Evolutionary conservation across 495 filamentous ascomycete species (phyloP).

Genomic region (Astrocystis sublimbata): DNA sequence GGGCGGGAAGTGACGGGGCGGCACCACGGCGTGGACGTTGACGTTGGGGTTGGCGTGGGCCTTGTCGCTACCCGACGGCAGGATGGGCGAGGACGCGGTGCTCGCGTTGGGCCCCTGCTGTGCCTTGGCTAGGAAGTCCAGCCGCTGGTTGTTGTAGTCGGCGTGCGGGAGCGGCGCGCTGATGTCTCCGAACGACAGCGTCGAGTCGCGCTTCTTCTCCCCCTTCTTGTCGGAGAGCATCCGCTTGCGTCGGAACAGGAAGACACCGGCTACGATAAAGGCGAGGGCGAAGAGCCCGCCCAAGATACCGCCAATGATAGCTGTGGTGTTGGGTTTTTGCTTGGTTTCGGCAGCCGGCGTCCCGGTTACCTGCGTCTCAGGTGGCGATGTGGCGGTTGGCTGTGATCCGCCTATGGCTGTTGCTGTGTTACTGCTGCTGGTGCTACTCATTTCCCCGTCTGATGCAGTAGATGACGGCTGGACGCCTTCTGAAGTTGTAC

Average conservation of each 20-base stretch:
- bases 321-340: constrained; percentile 24
- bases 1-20: constrained; percentile 27
- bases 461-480: constrained; percentile 6
- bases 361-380: neutral
- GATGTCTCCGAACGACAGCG: constrained; percentile 51
- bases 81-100: constrained; percentile 19
- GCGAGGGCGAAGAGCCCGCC: constrained; percentile 31
- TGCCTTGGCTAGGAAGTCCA: constrained; percentile 42
- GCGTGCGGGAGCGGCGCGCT: constrained; percentile 43
- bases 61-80: too few relatives aligned
- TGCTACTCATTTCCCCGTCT: neutral
- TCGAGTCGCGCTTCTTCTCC: constrained; percentile 33
- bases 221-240: constrained; percentile 22
- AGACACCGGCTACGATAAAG: constrained; percentile 21
- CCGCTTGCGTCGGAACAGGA: constrained; percentile 25
- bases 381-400: constrained; percentile 8
- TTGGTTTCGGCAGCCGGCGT: constrained; percentile 19
- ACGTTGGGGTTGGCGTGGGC: too few relatives aligned
- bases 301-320: constrained; percentile 34
- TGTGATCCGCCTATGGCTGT: constrained; percentile 18
- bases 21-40: constrained; percentile 10
- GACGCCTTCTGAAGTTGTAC: constrained; percentile 34
- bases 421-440: constrained; percentile 5
- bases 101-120: constrained; percentile 17
- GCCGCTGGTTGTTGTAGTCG: constrained; percentile 28